A percentile compares a stretch with the other conserved stretches of the same genome.
Conservation (phyloP, 306 rosid species). For the Rosa rugosa region DNA sequence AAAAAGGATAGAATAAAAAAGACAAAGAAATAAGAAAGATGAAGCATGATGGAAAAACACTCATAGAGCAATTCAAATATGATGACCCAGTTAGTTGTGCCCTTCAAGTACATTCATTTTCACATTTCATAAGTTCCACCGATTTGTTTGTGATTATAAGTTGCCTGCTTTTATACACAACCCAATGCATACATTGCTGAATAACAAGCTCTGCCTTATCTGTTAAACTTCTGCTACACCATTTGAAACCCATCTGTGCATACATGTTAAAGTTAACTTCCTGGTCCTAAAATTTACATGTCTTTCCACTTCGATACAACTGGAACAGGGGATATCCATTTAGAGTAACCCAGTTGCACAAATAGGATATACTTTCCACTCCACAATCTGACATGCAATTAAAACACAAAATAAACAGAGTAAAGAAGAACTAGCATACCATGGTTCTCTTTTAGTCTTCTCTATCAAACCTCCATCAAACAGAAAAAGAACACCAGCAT, state of each 20-base stretch:
- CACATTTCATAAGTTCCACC: not conserved
- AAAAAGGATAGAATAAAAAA: constrained; percentile 18
- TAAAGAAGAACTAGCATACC: constrained; percentile 42
- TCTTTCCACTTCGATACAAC: constrained; percentile 2
- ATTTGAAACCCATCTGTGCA: not conserved
- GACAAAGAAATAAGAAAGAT: constrained; percentile 8
- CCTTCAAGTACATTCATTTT: not conserved
- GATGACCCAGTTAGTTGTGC: not conserved
- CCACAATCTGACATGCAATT: constrained; percentile 2
- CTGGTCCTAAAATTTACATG: not conserved
- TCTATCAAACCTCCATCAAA: constrained; percentile 71
- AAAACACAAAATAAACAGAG: not conserved
- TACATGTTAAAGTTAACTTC: not conserved
- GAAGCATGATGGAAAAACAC: constrained; percentile 3
- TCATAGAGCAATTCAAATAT: constrained; percentile 12
- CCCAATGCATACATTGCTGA: not conserved
- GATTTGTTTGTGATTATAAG: not conserved
- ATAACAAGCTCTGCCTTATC: not conserved
- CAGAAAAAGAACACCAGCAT: constrained; percentile 65
- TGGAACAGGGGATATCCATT: not conserved
- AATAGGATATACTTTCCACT: not conserved
- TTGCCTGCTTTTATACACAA: not conserved
- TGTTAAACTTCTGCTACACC: not conserved
- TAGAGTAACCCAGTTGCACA: not conserved
- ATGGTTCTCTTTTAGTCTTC: constrained; percentile 68